phyloP scores from a whole-genome alignment of 2,329 filamentous ascomycete genomes.

The Colletotrichum somersetense region DNA sequence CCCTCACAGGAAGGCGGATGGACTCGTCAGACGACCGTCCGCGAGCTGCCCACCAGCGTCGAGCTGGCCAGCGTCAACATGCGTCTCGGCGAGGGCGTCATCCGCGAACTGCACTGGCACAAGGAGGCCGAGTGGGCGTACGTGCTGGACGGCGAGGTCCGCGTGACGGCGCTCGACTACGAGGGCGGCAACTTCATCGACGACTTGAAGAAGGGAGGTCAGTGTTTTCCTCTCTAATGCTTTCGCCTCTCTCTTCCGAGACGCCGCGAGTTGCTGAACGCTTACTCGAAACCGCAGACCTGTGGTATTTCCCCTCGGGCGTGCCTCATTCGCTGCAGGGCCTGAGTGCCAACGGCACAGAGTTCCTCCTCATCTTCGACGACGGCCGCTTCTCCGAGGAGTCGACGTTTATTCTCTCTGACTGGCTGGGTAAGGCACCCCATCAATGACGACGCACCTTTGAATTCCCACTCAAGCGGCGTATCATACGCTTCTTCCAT shows the following conservation, averaged over 20 bases:
- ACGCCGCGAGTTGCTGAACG: background rate
- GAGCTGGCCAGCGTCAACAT: conserved; percentile 84
- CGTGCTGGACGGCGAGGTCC: conserved; percentile 77
- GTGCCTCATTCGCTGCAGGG: conserved; percentile 78
- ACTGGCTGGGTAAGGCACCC: conserved; percentile 71
- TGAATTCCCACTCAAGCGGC: too few species aligned
- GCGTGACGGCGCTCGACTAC: conserved; percentile 79
- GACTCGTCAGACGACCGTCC: conserved; percentile 79
- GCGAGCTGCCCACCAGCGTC: conserved; percentile 73
- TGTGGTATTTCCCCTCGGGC: conserved; percentile 86
- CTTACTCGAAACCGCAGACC: conserved; percentile 56
- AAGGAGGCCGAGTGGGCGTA: conserved; percentile 85
- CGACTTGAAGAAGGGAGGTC: conserved; percentile 74
- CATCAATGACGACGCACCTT: too few species aligned
- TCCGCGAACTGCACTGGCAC: conserved; percentile 85
- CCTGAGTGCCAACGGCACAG: conserved; percentile 46
- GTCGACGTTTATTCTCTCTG: conserved; percentile 79
- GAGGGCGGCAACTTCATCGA: conserved; percentile 84
- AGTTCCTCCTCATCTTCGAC: conserved; percentile 61
- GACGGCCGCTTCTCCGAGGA: conserved; percentile 67
- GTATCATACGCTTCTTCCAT: too few species aligned
- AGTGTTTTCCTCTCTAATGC: background rate
- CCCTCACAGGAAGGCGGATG: conserved; percentile 75
- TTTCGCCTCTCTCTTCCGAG: too few species aligned
- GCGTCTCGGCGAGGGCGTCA: conserved; percentile 78